Conservation (phyloP, 2,329 filamentous ascomycete genomes). For the Myriosclerotinia duriaeana region DNA sequence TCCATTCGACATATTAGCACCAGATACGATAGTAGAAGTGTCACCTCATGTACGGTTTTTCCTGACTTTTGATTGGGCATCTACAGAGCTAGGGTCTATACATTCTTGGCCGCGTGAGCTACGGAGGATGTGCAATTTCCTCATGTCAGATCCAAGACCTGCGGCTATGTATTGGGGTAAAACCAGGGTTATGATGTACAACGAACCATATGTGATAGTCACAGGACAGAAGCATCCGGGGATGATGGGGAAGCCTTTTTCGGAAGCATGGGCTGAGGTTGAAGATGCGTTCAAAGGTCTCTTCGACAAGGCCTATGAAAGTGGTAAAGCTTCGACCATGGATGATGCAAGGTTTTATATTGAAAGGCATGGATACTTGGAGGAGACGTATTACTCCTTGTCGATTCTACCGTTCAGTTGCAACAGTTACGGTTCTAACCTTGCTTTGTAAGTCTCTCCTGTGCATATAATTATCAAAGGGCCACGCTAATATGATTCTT, state of each 20-base stretch:
- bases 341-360: constrained; percentile 40
- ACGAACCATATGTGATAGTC: constrained; percentile 67
- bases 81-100: constrained; percentile 40
- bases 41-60: constrained; percentile 36
- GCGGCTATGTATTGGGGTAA: constrained; percentile 78
- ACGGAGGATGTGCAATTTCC: constrained; percentile 74
- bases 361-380: constrained; percentile 41
- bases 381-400: constrained; percentile 43
- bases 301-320: constrained; percentile 38
- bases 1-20: constrained; percentile 34
- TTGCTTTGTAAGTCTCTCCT: constrained; percentile 31
- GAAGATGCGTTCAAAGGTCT: constrained; percentile 38
- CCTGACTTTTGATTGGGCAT: constrained; percentile 45
- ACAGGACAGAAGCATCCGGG: constrained; percentile 74
- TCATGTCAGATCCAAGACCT: constrained; percentile 78
- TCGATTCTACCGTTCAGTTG: constrained; percentile 32
- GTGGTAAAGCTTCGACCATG: constrained; percentile 32
- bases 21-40: constrained; percentile 25
- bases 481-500: neutral
- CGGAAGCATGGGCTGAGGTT: constrained; percentile 44
- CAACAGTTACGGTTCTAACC: constrained; percentile 21
- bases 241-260: constrained; percentile 57
- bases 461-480: neutral
- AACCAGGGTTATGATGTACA: constrained; percentile 68
- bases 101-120: constrained; percentile 64